Percentiles rank a stretch among this genome's conserved stretches.
Conservation (phyloP, 768 basidiomycete species). For the Lactarius hengduanensis region DNA sequence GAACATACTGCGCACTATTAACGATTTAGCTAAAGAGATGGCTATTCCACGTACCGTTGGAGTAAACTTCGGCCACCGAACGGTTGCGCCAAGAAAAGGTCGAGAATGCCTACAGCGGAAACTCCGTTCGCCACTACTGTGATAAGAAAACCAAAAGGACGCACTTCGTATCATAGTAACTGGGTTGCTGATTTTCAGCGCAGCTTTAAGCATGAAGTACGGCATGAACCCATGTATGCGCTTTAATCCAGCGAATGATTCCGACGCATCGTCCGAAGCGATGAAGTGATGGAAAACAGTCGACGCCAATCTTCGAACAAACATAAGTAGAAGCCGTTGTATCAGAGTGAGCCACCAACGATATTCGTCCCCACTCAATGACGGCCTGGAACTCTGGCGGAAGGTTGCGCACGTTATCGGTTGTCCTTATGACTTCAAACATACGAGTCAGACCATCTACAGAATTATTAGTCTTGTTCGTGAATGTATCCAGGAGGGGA, state of each 20-base stretch:
- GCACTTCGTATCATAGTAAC: slow-evolving; percentile 91
- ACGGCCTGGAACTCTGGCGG: slow-evolving; percentile 87
- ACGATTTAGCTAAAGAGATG: not conserved
- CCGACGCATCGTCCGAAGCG: slow-evolving; percentile 89
- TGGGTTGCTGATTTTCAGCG: slow-evolving; percentile 91
- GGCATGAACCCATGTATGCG: slow-evolving; percentile 96
- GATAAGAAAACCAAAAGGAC: slow-evolving; percentile 27
- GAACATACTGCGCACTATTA: slow-evolving; percentile 70
- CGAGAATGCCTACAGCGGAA: slow-evolving; percentile 56
- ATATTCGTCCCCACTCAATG: slow-evolving; percentile 95
- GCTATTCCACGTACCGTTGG: slow-evolving; percentile 58
- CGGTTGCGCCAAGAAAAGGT: slow-evolving; percentile 94
- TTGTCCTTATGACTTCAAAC: slow-evolving; percentile 86
- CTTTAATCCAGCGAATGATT: slow-evolving; percentile 84
- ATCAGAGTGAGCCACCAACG: slow-evolving; percentile 52
- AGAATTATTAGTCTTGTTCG: slow-evolving; percentile 11
- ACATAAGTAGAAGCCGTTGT: not conserved
- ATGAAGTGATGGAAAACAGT: slow-evolving; percentile 95
- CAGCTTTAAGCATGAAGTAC: slow-evolving; percentile 92
- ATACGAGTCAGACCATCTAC: slow-evolving; percentile 86
- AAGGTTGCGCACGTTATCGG: slow-evolving; percentile 69
- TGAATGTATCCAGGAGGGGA: not conserved
- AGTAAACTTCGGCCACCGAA: slow-evolving; percentile 92
- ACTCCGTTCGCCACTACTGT: slow-evolving; percentile 2
- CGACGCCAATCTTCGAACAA: slow-evolving; percentile 72